Conservation (phyloP, 2,329 filamentous ascomycete genomes). For the Calonectria henricotiae region DNA sequence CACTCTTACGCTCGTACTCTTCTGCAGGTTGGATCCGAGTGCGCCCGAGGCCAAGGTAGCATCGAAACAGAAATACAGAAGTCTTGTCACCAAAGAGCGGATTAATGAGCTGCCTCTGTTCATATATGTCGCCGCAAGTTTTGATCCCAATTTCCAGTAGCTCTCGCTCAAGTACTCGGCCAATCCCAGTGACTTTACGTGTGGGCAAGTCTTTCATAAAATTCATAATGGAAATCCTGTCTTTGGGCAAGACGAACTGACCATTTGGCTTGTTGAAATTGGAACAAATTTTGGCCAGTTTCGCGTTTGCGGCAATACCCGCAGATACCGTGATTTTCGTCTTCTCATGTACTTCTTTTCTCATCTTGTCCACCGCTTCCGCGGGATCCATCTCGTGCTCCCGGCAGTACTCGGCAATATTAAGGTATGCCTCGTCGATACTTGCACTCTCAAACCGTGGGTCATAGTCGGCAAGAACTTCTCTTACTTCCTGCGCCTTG, state of each 20-base stretch:
- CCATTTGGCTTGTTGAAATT: constrained; percentile 98
- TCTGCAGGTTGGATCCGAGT: constrained; percentile 90
- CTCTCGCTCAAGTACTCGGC: constrained; percentile 92
- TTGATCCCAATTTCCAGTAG: constrained; percentile 89
- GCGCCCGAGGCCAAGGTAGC: constrained; percentile 88
- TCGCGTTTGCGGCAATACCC: constrained; percentile 93
- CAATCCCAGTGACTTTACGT: constrained; percentile 95
- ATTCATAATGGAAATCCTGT: constrained; percentile 82
- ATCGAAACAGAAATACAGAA: constrained; percentile 87
- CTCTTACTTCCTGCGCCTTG: constrained; percentile 90
- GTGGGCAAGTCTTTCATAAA: constrained; percentile 91
- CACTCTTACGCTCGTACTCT: constrained; percentile 92
- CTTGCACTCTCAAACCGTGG: constrained; percentile 92
- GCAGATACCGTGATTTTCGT: constrained; percentile 92
- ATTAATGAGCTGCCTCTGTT: constrained; percentile 80
- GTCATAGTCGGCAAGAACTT: constrained; percentile 89
- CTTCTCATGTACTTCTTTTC: constrained; percentile 81
- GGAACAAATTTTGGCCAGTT: constrained; percentile 94
- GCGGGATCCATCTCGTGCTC: constrained; percentile 79
- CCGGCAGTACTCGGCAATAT: constrained; percentile 89
- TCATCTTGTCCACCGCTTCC: constrained; percentile 83
- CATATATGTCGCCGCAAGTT: constrained; percentile 90
- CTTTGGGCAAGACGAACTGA: constrained; percentile 83
- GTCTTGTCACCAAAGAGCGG: constrained; percentile 93
- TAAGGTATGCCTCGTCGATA: constrained; percentile 96